Percentiles rank a stretch among this genome's conserved stretches.
Conservation (phyloP, 2,329 filamentous ascomycete species). For the Ophiosphaerella herpotricha region DNA sequence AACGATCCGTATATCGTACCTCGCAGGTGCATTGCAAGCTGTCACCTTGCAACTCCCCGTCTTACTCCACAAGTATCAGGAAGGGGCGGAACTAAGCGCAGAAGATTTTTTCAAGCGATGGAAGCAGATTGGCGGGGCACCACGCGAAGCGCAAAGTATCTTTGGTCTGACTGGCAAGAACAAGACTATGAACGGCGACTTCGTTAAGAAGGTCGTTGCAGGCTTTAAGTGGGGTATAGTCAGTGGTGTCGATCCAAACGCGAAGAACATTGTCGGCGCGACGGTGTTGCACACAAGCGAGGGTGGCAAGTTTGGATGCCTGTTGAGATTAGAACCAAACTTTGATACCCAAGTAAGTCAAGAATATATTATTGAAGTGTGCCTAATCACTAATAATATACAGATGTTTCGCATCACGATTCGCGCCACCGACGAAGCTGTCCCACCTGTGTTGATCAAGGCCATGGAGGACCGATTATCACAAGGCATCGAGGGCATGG, state of each 20-base stretch:
- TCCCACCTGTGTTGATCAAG: slow-evolving; percentile 79
- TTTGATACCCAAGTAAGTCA: slow-evolving; percentile 80
- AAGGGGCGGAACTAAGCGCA: slow-evolving; percentile 78
- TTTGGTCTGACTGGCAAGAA: slow-evolving; percentile 70
- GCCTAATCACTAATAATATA: slow-evolving; percentile 17
- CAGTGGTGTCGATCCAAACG: slow-evolving; percentile 85
- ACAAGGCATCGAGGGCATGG: slow-evolving; percentile 51
- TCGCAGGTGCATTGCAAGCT: slow-evolving; percentile 90
- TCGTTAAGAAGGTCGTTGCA: slow-evolving; percentile 73
- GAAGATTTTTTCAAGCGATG: slow-evolving; percentile 99
- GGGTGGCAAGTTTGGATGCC: slow-evolving; percentile 89
- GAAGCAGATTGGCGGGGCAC: slow-evolving; percentile 93
- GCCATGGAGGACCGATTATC: slow-evolving; percentile 84
- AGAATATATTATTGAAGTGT: no score
- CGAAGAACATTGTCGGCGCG: slow-evolving; percentile 90
- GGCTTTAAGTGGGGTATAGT: slow-evolving; percentile 91
- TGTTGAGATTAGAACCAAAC: slow-evolving; percentile 93
- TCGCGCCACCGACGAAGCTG: slow-evolving; percentile 87
- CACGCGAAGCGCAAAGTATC: slow-evolving; percentile 85
- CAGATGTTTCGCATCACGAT: slow-evolving; percentile 97
- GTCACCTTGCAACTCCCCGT: slow-evolving; percentile 90
- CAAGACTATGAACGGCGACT: slow-evolving; percentile 69
- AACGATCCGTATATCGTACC: slow-evolving; percentile 90
- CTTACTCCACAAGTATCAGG: slow-evolving; percentile 94
- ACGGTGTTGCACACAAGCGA: slow-evolving; percentile 82